phyloP scores from a whole-genome alignment of 2,329 filamentous ascomycete genomes.

The Ampelomyces quisqualis region DNA sequence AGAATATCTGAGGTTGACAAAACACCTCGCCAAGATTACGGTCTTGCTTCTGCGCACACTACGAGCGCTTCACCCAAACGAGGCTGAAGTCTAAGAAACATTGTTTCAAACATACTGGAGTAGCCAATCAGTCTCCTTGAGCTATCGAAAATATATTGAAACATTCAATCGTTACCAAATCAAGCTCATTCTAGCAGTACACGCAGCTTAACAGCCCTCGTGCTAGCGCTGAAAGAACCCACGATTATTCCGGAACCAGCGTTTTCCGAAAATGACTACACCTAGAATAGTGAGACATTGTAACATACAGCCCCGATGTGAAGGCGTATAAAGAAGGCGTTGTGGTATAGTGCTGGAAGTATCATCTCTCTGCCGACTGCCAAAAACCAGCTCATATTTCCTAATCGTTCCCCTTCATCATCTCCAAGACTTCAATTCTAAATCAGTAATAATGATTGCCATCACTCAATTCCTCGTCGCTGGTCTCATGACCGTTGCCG shows the following conservation, averaged over 20 bases:
- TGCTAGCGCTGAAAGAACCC: no score
- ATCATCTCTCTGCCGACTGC: slow-evolving; percentile 32
- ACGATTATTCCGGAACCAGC: slow-evolving; percentile 8
- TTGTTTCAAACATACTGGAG: slow-evolving; percentile 2
- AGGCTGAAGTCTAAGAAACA: slow-evolving; percentile 13
- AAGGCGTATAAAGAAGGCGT: slow-evolving; percentile 31
- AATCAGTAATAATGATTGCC: slow-evolving; percentile 38
- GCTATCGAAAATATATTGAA: slow-evolving; percentile 12
- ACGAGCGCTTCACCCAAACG: slow-evolving; percentile 14
- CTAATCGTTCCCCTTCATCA: slow-evolving; percentile 9
- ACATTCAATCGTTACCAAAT: slow-evolving; percentile 12
- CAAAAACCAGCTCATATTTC: slow-evolving; percentile 26
- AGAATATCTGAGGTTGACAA: no score
- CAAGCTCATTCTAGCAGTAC: slow-evolving; percentile 16
- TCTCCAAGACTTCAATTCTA: slow-evolving; percentile 22
- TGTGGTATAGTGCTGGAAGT: slow-evolving; percentile 2
- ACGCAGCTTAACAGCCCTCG: no score
- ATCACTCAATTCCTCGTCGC: slow-evolving; percentile 39
- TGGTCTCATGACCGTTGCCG: slow-evolving; percentile 34
- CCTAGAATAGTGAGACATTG: no score
- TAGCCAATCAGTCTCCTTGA: slow-evolving; percentile 18
- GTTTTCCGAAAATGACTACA: slow-evolving; percentile 13
- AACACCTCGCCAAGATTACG: background rate
- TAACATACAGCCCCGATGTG: background rate
- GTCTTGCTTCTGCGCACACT: background rate